Percentiles rank a stretch among this genome's conserved stretches.
These are phyloP conservation scores for Blumeria hordei DNA, from an alignment of 2,329 filamentous ascomycete species.

Conservation along the genomic window DNA sequence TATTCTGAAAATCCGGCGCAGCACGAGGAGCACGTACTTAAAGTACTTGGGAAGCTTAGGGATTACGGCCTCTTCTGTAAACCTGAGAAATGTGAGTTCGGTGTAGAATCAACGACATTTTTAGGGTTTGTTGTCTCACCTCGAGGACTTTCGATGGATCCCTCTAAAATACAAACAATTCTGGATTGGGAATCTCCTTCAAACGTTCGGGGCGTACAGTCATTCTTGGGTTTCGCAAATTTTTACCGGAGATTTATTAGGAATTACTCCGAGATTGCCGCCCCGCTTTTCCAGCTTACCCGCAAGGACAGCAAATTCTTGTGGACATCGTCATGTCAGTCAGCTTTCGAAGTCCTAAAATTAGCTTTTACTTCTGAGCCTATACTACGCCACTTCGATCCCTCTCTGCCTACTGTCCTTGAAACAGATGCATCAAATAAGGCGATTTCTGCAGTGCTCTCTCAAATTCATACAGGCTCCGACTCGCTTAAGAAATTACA, in stretches of 20 bases:
- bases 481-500: neutral
- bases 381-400: neutral
- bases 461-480: neutral
- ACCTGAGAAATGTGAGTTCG: neutral
- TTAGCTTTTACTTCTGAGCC: neutral
- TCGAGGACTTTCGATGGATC: neutral
- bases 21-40: neutral
- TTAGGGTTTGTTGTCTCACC: neutral
- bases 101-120: neutral
- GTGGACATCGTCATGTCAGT: neutral
- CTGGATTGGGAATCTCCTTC: neutral
- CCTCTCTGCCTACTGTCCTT: neutral
- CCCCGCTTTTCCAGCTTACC: neutral
- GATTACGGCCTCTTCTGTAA: neutral
- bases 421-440: constrained; percentile 1
- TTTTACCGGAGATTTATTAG: neutral
- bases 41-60: neutral
- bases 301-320: neutral
- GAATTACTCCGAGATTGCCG: neutral
- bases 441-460: neutral
- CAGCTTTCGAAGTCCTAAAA: neutral
- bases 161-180: neutral
- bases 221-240: neutral
- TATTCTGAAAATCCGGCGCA: neutral
- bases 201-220: neutral